Conservation (phyloP, 192 early-diverging fungal species). For the Backusella circina region DNA sequence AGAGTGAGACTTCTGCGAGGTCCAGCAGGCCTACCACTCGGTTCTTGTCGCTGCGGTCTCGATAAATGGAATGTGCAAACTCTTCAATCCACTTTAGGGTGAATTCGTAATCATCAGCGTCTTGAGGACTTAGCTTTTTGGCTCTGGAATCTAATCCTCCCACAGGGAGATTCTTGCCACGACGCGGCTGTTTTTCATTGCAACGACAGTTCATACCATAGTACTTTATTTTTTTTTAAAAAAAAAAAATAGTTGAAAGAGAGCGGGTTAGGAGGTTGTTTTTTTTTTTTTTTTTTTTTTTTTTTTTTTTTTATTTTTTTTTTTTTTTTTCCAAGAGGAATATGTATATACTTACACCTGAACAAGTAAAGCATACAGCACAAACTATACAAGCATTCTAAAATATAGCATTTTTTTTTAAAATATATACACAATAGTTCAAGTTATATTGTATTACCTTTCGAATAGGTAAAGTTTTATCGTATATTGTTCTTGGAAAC, state of each 20-base stretch:
- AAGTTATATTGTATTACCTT: too few relatives aligned
- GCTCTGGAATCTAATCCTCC: constrained; percentile 34
- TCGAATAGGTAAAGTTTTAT: not conserved
- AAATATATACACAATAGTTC: too few relatives aligned
- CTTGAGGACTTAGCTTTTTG: constrained; percentile 25
- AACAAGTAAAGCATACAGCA: constrained; percentile 35
- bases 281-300: too few relatives aligned
- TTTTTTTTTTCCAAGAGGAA: not conserved
- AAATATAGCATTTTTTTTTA: not conserved
- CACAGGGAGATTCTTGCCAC: constrained; percentile 36
- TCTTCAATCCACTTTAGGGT: constrained; percentile 31
- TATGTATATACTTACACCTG: constrained; percentile 7
- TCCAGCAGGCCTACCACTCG: constrained; percentile 12
- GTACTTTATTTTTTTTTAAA: constrained; percentile 6
- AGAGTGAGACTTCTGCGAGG: constrained; percentile 32
- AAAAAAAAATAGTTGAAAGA: not conserved
- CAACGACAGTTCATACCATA: constrained; percentile 32
- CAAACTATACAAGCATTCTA: constrained; percentile 39
- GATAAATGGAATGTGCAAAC: constrained; percentile 27
- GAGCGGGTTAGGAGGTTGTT: not conserved
- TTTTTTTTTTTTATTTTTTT: too few relatives aligned
- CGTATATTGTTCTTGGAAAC: constrained; percentile 2
- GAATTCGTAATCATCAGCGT: constrained; percentile 36
- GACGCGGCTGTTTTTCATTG: constrained; percentile 35
- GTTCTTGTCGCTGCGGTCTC: constrained; percentile 14